Evolutionary conservation across 1,284 basidiomycete genomes (phyloP).

Genomic region (Ustilago tritici): DNA sequence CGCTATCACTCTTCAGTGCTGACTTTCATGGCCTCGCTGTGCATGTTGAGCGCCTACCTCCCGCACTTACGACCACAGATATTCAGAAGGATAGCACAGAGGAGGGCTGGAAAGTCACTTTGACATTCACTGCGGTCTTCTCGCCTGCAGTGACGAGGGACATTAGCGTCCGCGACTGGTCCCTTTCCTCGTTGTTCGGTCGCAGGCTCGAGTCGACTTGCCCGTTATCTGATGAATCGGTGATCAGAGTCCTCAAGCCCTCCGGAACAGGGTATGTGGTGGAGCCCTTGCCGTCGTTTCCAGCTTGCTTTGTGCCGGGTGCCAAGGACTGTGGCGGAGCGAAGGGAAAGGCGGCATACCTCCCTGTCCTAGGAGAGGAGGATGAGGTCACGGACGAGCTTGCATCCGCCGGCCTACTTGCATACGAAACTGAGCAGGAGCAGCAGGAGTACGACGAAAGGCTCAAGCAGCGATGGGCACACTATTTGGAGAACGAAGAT

Average conservation of each 20-base stretch:
- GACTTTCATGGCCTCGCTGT: conserved; percentile 89
- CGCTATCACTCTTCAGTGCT: conserved; percentile 85
- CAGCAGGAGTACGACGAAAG: conserved; percentile 26
- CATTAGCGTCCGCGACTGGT: conserved; percentile 47
- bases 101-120: conserved; percentile 76
- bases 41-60: conserved; percentile 70
- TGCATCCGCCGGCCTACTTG: conserved; percentile 27
- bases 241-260: conserved; percentile 48
- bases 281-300: conserved; percentile 22
- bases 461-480: conserved; percentile 23
- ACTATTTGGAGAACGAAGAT: conserved; percentile 18
- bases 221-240: conserved; percentile 48
- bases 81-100: not conserved
- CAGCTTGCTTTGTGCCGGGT: conserved; percentile 10
- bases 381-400: conserved; percentile 42
- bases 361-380: conserved; percentile 24
- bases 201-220: conserved; percentile 35
- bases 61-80: not conserved
- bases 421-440: conserved; percentile 31
- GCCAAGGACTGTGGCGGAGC: conserved; percentile 2
- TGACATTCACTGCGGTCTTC: conserved; percentile 85
- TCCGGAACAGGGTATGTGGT: conserved; percentile 14
- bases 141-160: conserved; percentile 73
- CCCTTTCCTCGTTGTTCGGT: conserved; percentile 48
- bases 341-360: not conserved